Percentiles rank a stretch among this genome's conserved stretches.
Evolutionary conservation across 106 monocot genomes (phyloP).

Genomic region (Dendrobium nobile): DNA sequence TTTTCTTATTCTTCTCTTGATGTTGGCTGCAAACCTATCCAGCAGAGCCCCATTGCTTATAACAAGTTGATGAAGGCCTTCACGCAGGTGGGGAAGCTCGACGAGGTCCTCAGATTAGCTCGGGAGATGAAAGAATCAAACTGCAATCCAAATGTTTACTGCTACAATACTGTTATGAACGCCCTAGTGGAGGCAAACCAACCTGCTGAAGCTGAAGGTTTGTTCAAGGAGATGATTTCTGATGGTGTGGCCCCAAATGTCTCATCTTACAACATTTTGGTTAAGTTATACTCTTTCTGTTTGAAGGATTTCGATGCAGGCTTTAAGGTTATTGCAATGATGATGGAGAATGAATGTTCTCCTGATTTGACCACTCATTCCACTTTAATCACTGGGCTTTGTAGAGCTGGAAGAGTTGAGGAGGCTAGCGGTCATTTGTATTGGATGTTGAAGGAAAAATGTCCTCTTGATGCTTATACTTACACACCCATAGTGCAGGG

Average conservation of each 20-base stretch:
- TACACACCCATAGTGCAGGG: slow-evolving; percentile 47
- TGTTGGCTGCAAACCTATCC: neutral
- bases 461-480: slow-evolving; percentile 24
- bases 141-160: slow-evolving; percentile 17
- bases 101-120: slow-evolving; percentile 34
- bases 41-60: slow-evolving; percentile 15
- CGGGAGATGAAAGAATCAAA: slow-evolving; percentile 26
- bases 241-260: slow-evolving; percentile 24
- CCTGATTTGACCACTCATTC: slow-evolving; percentile 49
- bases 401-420: slow-evolving; percentile 24
- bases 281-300: slow-evolving; percentile 40
- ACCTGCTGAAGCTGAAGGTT: slow-evolving; percentile 13
- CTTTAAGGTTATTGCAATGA: slow-evolving; percentile 20
- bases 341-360: slow-evolving; percentile 18
- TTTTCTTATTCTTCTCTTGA: neutral
- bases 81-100: slow-evolving; percentile 16
- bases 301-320: slow-evolving; percentile 25
- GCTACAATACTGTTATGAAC: slow-evolving; percentile 44
- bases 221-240: slow-evolving; percentile 40
- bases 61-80: slow-evolving; percentile 38
- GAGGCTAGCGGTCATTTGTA: slow-evolving; percentile 40
- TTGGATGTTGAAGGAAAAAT: slow-evolving; percentile 34
- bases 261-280: slow-evolving; percentile 37
- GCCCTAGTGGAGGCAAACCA: slow-evolving; percentile 20
- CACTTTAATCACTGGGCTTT: slow-evolving; percentile 43